Conservation (phyloP, 1,284 basidiomycete species). For the Chalciporus sp. region DNA sequence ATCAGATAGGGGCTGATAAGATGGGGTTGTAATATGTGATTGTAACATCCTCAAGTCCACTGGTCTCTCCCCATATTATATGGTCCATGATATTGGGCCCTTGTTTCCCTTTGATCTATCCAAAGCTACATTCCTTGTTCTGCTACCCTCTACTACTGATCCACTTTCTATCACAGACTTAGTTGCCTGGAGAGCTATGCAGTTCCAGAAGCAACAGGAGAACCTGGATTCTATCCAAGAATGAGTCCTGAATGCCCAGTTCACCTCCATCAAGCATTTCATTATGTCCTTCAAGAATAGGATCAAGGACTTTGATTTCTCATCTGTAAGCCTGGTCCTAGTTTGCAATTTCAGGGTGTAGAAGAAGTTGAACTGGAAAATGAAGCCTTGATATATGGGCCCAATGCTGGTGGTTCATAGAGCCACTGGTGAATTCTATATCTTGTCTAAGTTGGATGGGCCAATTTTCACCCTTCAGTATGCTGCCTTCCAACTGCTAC, state of each 20-base stretch:
- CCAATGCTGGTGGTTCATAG: not conserved
- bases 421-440: too few species aligned
- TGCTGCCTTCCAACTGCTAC: too few species aligned
- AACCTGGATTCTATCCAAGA: not conserved
- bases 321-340: slow-evolving; percentile 38
- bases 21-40: too few species aligned
- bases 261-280: slow-evolving; percentile 24
- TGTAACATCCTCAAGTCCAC: slow-evolving; percentile 22
- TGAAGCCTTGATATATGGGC: not conserved
- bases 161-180: not conserved
- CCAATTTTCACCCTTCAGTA: too few species aligned
- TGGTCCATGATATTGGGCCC: slow-evolving; percentile 39
- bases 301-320: slow-evolving; percentile 38
- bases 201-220: not conserved
- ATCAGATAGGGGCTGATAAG: too few species aligned
- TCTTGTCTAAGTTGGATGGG: too few species aligned
- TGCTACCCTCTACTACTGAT: not conserved
- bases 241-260: slow-evolving; percentile 23
- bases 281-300: slow-evolving; percentile 22
- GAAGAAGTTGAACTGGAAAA: not conserved
- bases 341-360: slow-evolving; percentile 10
- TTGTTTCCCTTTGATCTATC: slow-evolving; percentile 42
- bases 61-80: slow-evolving; percentile 41
- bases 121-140: slow-evolving; percentile 41
- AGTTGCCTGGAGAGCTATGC: not conserved